Conservation (phyloP, 495 filamentous ascomycete species). For the Xylaria telfairii region DNA sequence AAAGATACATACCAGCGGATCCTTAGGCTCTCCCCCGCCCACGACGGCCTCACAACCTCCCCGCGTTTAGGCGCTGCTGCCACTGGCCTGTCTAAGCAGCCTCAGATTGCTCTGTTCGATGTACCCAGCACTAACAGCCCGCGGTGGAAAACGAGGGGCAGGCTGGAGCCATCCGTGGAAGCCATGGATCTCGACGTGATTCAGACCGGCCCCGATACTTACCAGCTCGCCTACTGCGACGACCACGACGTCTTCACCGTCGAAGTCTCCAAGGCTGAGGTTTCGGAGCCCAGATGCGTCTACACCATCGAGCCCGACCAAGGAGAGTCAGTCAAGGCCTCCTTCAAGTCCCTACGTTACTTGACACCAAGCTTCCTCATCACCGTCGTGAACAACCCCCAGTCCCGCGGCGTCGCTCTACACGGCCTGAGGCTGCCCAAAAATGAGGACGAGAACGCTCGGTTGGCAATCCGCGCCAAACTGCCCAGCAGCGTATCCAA, state of each 20-base stretch:
- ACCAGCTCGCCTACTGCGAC: constrained; percentile 80
- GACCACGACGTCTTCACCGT: constrained; percentile 72
- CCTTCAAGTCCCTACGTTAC: constrained; percentile 75
- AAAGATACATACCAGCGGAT: constrained; percentile 81
- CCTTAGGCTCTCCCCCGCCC: constrained; percentile 70
- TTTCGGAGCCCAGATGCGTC: constrained; percentile 62
- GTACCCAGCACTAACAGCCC: constrained; percentile 60
- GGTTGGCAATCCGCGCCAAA: constrained; percentile 47
- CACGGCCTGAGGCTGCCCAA: constrained; percentile 58
- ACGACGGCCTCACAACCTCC: constrained; percentile 45
- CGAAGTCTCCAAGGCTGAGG: constrained; percentile 55
- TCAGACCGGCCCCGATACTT: constrained; percentile 62
- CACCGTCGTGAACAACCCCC: constrained; percentile 60
- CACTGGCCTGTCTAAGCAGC: constrained; percentile 71
- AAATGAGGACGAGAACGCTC: constrained; percentile 46
- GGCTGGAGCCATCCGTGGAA: constrained; percentile 72
- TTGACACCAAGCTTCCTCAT: constrained; percentile 77
- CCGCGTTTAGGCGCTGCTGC: constrained; percentile 74
- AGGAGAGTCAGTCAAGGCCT: constrained; percentile 58
- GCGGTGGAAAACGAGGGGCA: constrained; percentile 67
- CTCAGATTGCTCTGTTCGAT: constrained; percentile 81
- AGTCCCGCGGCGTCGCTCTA: constrained; percentile 54
- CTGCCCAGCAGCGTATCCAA: constrained; percentile 51
- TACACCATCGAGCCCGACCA: constrained; percentile 64
- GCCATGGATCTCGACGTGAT: constrained; percentile 82